Evolutionary conservation across 441 rosid species (phyloP), one percentile per base, ranked within the genome.

Genomic region (Adansonia gregorii): DNA sequence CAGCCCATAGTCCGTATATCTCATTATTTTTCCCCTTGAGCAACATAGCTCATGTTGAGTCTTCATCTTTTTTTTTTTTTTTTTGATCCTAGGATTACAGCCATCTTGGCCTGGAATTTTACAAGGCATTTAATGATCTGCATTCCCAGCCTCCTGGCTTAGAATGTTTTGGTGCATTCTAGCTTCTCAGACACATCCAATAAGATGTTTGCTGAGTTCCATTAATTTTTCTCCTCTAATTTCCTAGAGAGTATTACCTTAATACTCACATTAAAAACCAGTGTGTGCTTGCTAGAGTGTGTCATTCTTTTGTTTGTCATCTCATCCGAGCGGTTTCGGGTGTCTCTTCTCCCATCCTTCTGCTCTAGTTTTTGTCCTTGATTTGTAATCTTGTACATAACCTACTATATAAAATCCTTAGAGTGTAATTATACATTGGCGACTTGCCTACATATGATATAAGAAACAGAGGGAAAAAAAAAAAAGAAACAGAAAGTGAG

Each of bases 301-400:
- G 86, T 69, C 89, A 88, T 87, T 91, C 88, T 87, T 87, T 85
- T 78, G 85, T 82, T 82, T 80, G 76, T 82, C 78, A 82, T 84
- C 74, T 74, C 76, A 72, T 58, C 35, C 76, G 81, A 84, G 76
- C 69, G 86, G 85, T 79, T 84, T 83, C 81, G 81, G 87, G 88
- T 83, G 75, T 14, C 60, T 70, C 82, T 72, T 78, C 81, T 79
- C 84, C 83, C 72, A 54, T 64, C 73, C 78, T 74, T 73, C 85
- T 80, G 78, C 81, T 76, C 85, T 85, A 86, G 79, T 85, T 90
- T 91, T 85, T 80, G 81, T 80, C 79, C 80, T 78, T 65, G 81
- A 86, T 88, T 83, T 85, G 82, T 85, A 80, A 84, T 82, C 81
- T 74, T 93, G 99, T 95, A 95, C 96, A 95, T 93, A 87, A 87